Evolutionary conservation across 2,329 filamentous ascomycete species (phyloP).

Genomic region (Elsinoe batatas): DNA sequence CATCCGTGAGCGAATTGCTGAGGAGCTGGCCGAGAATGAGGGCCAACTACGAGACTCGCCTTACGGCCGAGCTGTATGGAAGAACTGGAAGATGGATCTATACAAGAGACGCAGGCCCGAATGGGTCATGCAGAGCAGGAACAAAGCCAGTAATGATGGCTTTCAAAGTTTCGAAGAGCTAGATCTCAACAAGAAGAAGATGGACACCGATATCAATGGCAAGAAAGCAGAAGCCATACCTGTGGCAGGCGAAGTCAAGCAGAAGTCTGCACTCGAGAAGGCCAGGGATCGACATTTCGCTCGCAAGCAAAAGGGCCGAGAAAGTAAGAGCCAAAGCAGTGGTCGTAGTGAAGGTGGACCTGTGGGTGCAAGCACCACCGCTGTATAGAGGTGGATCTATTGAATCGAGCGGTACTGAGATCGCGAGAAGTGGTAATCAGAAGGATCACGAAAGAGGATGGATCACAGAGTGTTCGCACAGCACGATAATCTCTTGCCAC

Average conservation of each 20-base stretch:
- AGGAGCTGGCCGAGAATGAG: conserved; percentile 52
- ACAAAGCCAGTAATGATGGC: conserved; percentile 40
- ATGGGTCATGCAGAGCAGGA: conserved; percentile 53
- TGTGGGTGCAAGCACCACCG: conserved; percentile 21
- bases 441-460: neutral
- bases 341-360: neutral
- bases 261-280: conserved; percentile 46
- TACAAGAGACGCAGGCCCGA: conserved; percentile 54
- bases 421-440: neutral
- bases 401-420: neutral
- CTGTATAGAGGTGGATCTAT: neutral
- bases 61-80: conserved; percentile 58
- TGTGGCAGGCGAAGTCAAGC: neutral
- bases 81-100: conserved; percentile 65
- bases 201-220: conserved; percentile 19
- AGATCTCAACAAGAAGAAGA: conserved; percentile 22
- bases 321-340: neutral
- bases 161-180: conserved; percentile 42
- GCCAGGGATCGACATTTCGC: conserved; percentile 48
- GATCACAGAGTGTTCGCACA: neutral
- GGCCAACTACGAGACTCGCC: conserved; percentile 52
- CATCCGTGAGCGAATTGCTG: conserved; percentile 57
- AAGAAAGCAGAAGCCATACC: conserved; percentile 18
- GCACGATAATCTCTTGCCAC: neutral
- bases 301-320: conserved; percentile 30